These are phyloP conservation scores for Dioscorea dumetorum DNA, from an alignment of 106 monocot genomes.

Conservation along the genomic window DNA sequence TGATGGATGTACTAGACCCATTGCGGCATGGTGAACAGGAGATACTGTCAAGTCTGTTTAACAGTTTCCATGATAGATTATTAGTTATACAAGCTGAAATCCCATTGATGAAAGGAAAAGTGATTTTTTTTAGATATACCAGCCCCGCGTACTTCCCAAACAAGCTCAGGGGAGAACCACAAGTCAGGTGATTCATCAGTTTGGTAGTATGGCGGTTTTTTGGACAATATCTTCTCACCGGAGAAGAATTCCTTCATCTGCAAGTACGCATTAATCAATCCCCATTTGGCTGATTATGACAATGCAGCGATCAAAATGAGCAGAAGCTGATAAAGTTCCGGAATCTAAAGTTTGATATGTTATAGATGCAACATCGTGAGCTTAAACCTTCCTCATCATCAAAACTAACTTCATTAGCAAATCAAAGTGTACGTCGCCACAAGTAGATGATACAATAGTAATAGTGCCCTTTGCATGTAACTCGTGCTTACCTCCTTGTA, in stretches of 20 bases:
- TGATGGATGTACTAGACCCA: constrained; percentile 77
- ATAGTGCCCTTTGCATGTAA: neutral
- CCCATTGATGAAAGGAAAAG: neutral
- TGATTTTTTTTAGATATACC: constrained; percentile 23
- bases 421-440: too few species aligned
- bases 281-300: too few species aligned
- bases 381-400: too few species aligned
- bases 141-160: constrained; percentile 92
- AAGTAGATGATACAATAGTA: too few species aligned
- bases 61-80: neutral
- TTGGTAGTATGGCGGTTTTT: constrained; percentile 78
- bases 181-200: constrained; percentile 79
- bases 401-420: too few species aligned
- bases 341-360: too few species aligned
- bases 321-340: too few species aligned
- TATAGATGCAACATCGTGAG: too few species aligned
- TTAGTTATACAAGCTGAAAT: neutral
- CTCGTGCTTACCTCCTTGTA: constrained; percentile 58
- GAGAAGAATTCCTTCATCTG: constrained; percentile 95
- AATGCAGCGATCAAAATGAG: too few species aligned
- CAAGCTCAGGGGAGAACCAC: constrained; percentile 85
- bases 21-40: constrained; percentile 88
- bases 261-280: neutral
- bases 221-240: constrained; percentile 60
- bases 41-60: constrained; percentile 74